phyloP scores from a whole-genome alignment of 441 rosid species.

The Aleurites moluccanus region DNA sequence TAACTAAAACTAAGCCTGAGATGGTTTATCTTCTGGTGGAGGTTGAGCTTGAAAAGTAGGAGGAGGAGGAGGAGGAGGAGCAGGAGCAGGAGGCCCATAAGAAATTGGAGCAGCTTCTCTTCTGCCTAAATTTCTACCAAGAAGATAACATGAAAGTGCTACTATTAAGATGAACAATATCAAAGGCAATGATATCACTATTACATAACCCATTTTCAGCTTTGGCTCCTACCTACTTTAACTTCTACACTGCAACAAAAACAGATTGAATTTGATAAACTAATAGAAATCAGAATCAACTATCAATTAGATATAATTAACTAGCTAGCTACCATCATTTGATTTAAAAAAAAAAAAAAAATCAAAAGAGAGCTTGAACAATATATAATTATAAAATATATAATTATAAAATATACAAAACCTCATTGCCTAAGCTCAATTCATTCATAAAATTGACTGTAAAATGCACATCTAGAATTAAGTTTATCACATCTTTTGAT shows the following conservation, averaged over 20 bases:
- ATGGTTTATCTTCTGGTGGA: slow-evolving; percentile 10
- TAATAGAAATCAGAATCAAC: neutral
- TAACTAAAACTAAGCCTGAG: neutral
- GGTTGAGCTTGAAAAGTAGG: slow-evolving; percentile 23
- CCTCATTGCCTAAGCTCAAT: too few relatives aligned
- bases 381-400: too few relatives aligned
- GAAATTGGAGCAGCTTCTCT: slow-evolving; percentile 14
- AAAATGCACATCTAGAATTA: too few relatives aligned
- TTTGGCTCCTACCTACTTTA: neutral
- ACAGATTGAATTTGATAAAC: neutral
- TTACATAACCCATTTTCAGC: slow-evolving; percentile 36
- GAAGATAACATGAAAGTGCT: slow-evolving; percentile 45
- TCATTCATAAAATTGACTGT: too few relatives aligned
- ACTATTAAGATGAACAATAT: slow-evolving; percentile 47
- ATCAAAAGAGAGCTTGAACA: too few relatives aligned
- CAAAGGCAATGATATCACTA: slow-evolving; percentile 41
- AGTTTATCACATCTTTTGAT: too few relatives aligned
- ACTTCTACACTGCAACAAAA: neutral
- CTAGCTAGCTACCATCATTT: too few relatives aligned
- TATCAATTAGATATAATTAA: too few relatives aligned
- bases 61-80: slow-evolving; percentile 39
- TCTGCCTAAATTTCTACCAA: slow-evolving; percentile 40
- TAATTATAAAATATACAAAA: too few relatives aligned
- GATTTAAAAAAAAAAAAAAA: too few relatives aligned
- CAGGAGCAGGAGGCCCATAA: slow-evolving; percentile 35